Percentiles rank a stretch among this genome's conserved stretches.
Evolutionary conservation across 768 basidiomycete genomes (phyloP).

Genomic region (Obba rivulosa): DNA sequence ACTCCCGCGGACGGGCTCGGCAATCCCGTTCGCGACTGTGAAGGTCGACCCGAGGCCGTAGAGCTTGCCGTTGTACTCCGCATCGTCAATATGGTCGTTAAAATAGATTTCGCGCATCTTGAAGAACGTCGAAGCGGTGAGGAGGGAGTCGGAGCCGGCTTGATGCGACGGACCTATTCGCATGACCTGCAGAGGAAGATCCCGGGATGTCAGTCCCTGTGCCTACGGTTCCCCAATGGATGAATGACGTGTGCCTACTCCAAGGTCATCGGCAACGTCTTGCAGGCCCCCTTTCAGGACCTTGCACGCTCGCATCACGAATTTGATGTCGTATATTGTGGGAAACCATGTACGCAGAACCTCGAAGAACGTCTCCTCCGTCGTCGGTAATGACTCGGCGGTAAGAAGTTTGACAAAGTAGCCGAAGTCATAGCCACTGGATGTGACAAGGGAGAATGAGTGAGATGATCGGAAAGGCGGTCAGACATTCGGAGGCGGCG

Average conservation of each 20-base stretch:
- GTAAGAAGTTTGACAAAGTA: conserved; percentile 95
- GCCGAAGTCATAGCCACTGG: conserved; percentile 97
- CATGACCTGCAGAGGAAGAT: conserved; percentile 51
- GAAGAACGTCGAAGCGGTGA: conserved; percentile 94
- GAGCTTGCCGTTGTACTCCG: conserved; percentile 75
- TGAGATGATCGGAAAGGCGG: neutral
- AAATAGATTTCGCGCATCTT: conserved; percentile 93
- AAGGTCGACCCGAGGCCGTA: conserved; percentile 83
- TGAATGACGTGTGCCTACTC: conserved; percentile 45
- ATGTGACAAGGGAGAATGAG: conserved; percentile 1
- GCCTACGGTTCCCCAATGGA: neutral
- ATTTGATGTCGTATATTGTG: conserved; percentile 95
- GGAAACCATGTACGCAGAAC: conserved; percentile 91
- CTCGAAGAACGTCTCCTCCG: conserved; percentile 88
- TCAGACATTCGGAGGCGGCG: neutral
- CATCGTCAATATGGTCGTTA: conserved; percentile 80
- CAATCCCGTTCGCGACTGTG: conserved; percentile 57
- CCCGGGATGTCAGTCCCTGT: neutral
- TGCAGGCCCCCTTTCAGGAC: conserved; percentile 83
- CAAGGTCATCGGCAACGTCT: conserved; percentile 93
- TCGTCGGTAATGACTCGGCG: conserved; percentile 77
- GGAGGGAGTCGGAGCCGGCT: conserved; percentile 94
- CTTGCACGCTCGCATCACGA: conserved; percentile 86
- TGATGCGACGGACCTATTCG: conserved; percentile 91
- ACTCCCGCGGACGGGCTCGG: conserved; percentile 62